phyloP scores from a whole-genome alignment of 139 green algal species.

The Micractinium conductrix region DNA sequence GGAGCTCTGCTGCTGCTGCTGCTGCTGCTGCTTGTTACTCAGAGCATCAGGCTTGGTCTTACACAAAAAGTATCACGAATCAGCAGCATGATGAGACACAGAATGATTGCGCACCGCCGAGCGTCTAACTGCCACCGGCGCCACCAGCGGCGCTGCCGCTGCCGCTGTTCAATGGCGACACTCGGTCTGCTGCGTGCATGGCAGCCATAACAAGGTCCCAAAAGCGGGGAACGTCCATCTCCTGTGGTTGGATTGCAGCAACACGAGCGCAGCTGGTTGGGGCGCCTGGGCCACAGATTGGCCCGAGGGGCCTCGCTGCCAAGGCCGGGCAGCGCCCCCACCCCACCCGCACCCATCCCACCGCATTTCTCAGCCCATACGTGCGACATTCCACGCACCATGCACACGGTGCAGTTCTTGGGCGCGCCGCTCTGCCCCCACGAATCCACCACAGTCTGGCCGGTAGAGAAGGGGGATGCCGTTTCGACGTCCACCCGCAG shows the following conservation, averaged over 20 bases:
- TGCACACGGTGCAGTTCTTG: slow-evolving; percentile 77
- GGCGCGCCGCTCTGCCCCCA: slow-evolving; percentile 61
- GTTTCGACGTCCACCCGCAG: slow-evolving; percentile 89
- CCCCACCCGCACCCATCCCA: not conserved
- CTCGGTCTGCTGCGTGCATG: slow-evolving; percentile 36
- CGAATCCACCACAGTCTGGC: slow-evolving; percentile 90
- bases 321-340: too few species aligned
- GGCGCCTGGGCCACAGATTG: not conserved
- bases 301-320: too few species aligned
- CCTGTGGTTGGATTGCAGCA: slow-evolving; percentile 4
- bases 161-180: slow-evolving; percentile 32
- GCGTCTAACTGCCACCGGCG: too few species aligned
- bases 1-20: too few species aligned
- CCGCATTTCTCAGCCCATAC: not conserved
- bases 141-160: not conserved
- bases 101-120: not conserved
- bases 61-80: not conserved
- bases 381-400: slow-evolving; percentile 1
- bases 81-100: too few species aligned
- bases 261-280: not conserved
- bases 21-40: too few species aligned
- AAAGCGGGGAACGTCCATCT: slow-evolving; percentile 52
- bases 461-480: slow-evolving; percentile 55
- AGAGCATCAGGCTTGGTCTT: not conserved
- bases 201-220: slow-evolving; percentile 58